These are phyloP conservation scores for Chalciporus piperatus DNA, from an alignment of 768 basidiomycete genomes.

Conservation along the genomic window DNA sequence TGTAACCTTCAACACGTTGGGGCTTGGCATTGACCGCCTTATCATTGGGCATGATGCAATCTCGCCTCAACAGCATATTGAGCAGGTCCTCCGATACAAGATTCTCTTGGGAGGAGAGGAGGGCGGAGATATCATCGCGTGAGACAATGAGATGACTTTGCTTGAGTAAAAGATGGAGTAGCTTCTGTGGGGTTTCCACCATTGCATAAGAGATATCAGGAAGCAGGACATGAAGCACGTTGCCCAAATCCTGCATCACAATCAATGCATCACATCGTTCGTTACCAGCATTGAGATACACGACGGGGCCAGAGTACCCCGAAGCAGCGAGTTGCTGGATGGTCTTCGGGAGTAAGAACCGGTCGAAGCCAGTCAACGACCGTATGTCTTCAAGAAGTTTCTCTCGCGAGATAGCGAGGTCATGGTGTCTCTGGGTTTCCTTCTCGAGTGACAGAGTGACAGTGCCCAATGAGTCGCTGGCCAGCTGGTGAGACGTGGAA, in stretches of 20 bases:
- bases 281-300: no score
- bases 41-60: no score
- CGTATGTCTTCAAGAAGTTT: conserved; percentile 8
- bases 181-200: neutral
- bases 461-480: no score
- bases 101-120: no score
- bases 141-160: neutral
- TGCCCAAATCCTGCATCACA: no score
- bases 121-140: neutral
- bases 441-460: conserved; percentile 8
- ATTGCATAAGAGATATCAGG: neutral
- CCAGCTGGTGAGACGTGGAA: no score
- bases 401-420: conserved; percentile 14
- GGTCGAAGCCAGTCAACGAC: conserved; percentile 16
- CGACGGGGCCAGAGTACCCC: neutral
- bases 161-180: neutral
- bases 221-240: neutral
- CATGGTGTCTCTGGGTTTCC: conserved; percentile 11
- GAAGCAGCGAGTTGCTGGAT: neutral
- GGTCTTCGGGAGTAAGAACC: conserved; percentile 19
- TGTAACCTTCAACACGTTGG: neutral
- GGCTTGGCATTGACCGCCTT: no score
- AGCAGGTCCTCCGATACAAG: no score
- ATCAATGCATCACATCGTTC: no score
- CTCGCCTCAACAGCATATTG: no score